phyloP scores from a whole-genome alignment of 2,329 filamentous ascomycete genomes.

The Colletotrichum australisinense region DNA sequence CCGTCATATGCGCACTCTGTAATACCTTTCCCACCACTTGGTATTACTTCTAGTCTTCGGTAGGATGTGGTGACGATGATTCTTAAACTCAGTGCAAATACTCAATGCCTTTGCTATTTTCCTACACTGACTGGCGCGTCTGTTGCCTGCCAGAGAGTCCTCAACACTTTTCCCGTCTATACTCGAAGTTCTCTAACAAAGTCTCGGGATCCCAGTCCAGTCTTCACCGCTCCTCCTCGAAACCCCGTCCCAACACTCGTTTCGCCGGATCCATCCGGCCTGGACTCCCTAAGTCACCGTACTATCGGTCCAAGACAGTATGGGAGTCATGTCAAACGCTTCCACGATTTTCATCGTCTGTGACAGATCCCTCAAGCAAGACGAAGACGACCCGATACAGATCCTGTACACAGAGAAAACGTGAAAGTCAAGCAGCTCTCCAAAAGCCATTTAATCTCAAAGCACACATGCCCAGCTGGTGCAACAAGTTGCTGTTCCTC shows the following conservation, averaged over 20 bases:
- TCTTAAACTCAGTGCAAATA: neutral
- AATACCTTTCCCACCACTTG: neutral
- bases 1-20: neutral
- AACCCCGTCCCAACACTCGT: constrained; percentile 26
- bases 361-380: neutral
- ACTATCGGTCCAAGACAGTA: neutral
- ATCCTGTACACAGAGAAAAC: neutral
- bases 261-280: constrained; percentile 20
- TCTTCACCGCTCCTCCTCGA: constrained; percentile 30
- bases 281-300: constrained; percentile 11
- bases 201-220: constrained; percentile 3
- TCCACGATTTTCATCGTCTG: neutral
- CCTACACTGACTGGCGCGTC: neutral
- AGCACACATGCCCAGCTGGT: neutral
- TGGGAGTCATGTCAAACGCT: neutral
- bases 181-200: neutral
- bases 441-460: neutral
- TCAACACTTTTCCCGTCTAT: constrained; percentile 5
- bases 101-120: neutral
- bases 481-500: neutral
- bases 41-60: neutral
- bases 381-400: neutral
- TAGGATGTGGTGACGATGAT: neutral
- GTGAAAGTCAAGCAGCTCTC: neutral
- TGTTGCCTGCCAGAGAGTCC: neutral